Evolutionary conservation across 2,329 filamentous ascomycete genomes (phyloP).

Genomic region (Phaeophleospora eucalypticola): DNA sequence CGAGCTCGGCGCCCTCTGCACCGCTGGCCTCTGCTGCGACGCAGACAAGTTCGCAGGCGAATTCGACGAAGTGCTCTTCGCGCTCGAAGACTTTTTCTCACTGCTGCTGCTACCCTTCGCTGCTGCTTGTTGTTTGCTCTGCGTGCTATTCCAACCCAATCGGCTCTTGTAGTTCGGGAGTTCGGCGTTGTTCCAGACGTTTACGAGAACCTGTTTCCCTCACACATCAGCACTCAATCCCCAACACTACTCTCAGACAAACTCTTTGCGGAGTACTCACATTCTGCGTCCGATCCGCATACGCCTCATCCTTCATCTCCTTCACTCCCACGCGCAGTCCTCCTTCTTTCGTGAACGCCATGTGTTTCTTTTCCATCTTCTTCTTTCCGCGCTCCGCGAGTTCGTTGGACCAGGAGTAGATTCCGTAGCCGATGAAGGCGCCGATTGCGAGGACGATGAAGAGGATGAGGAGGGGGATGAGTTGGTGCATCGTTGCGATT

Average conservation of each 20-base stretch:
- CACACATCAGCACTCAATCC: not conserved
- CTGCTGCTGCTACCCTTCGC: conserved; percentile 4
- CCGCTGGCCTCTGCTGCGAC: conserved; percentile 10
- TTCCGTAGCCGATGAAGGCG: conserved; percentile 65
- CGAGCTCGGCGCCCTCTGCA: conserved; percentile 6
- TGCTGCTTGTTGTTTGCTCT: conserved; percentile 1
- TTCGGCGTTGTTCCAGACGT: conserved; percentile 45
- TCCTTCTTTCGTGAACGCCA: conserved; percentile 71
- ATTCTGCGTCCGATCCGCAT: conserved; percentile 68
- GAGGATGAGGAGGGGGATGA: conserved; percentile 64
- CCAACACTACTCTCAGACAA: not conserved
- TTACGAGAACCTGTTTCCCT: conserved; percentile 39
- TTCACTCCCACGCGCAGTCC: conserved; percentile 66
- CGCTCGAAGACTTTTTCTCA: conserved; percentile 7
- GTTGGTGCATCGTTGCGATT: conserved; percentile 9
- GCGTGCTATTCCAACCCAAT: conserved; percentile 31
- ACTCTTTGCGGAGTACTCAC: conserved; percentile 20
- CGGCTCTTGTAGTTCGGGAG: conserved; percentile 36
- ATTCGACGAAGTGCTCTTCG: conserved; percentile 1
- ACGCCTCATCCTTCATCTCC: conserved; percentile 63
- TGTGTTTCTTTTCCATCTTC: conserved; percentile 71
- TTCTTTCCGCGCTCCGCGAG: conserved; percentile 62
- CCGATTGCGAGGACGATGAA: conserved; percentile 54
- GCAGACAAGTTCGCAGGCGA: not conserved
- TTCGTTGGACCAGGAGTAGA: conserved; percentile 64